phyloP scores from a whole-genome alignment of 75 land plant species.

The Selaginella tamariscina region DNA sequence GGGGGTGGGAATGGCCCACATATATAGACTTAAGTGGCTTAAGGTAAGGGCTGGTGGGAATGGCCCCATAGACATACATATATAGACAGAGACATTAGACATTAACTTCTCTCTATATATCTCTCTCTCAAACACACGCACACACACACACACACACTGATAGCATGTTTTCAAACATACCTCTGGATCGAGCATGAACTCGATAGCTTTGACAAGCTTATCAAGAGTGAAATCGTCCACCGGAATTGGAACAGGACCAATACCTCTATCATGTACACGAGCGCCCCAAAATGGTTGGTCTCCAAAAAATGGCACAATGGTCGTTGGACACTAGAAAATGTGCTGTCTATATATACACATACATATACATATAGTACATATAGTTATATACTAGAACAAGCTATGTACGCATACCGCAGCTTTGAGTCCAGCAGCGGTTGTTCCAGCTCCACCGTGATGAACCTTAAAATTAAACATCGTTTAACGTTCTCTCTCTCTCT shows the following conservation, averaged over 20 bases:
- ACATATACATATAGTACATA: no score
- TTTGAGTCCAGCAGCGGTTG: slow-evolving; percentile 12
- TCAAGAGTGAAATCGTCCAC: slow-evolving; percentile 62
- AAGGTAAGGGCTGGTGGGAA: no score
- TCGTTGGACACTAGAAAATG: slow-evolving; percentile 99
- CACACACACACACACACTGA: background rate
- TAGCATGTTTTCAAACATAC: slow-evolving; percentile 31
- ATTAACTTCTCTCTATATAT: background rate
- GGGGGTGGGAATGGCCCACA: no score
- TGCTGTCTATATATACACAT: no score
- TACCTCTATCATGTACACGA: slow-evolving; percentile 79
- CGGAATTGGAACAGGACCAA: slow-evolving; percentile 95
- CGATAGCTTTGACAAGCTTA: slow-evolving; percentile 66
- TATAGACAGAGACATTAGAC: no score
- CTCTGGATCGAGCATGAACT: slow-evolving; percentile 67
- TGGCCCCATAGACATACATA: no score
- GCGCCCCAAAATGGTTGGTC: slow-evolving; percentile 99
- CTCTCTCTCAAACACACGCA: background rate
- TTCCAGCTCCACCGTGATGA: slow-evolving; percentile 13
- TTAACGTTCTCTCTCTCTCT: slow-evolving; percentile 12
- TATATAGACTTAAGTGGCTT: no score
- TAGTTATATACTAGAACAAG: no score
- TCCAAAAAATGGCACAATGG: slow-evolving; percentile 92
- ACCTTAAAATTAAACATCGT: background rate
- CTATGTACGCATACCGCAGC: slow-evolving; percentile 8